phyloP scores from a whole-genome alignment of 192 early-diverging fungal species.

The Podila minutissima region DNA sequence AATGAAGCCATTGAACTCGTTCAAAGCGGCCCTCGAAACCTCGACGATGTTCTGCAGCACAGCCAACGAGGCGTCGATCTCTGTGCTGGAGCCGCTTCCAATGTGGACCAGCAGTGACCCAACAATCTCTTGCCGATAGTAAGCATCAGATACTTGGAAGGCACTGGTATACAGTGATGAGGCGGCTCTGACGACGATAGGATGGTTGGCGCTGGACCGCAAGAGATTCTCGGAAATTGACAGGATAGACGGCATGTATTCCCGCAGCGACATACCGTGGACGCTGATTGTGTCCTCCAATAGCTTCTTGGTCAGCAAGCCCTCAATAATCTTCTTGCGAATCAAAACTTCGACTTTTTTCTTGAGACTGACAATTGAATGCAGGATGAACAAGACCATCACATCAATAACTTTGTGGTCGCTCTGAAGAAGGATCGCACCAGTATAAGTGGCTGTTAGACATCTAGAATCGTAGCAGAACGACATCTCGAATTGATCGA shows the following conservation, averaged over 20 bases:
- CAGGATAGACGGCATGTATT: constrained; percentile 61
- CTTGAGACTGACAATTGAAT: constrained; percentile 61
- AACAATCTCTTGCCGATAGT: constrained; percentile 82
- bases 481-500: not conserved
- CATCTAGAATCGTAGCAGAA: not conserved
- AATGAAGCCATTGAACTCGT: constrained; percentile 72
- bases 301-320: constrained; percentile 53
- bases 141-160: constrained; percentile 68
- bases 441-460: not conserved
- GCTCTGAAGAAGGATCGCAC: constrained; percentile 26
- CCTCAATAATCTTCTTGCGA: constrained; percentile 58
- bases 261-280: constrained; percentile 56
- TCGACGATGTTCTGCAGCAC: constrained; percentile 65
- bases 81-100: constrained; percentile 70
- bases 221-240: constrained; percentile 70
- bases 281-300: constrained; percentile 57
- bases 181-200: constrained; percentile 50
- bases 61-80: constrained; percentile 70
- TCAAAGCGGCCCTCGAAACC: constrained; percentile 57
- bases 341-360: constrained; percentile 63
- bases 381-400: constrained; percentile 59
- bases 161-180: constrained; percentile 59
- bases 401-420: constrained; percentile 62
- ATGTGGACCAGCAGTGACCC: constrained; percentile 82
- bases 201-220: constrained; percentile 59